Conservation (phyloP, 1,284 basidiomycete species). For the Erythrobasidium hasegawianum region DNA sequence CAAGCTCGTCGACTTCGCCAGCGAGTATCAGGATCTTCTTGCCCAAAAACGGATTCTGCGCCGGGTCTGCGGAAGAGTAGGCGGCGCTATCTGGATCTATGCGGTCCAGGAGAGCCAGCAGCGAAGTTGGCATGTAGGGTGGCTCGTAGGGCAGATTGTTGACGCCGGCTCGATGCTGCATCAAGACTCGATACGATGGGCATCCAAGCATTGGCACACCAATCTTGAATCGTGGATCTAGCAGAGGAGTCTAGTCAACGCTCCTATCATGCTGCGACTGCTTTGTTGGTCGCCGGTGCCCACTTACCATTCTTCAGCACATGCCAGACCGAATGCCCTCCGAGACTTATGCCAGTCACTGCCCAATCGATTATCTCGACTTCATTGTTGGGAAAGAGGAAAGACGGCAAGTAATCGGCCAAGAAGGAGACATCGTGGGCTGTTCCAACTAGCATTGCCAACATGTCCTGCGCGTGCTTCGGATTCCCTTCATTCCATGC, state of each 20-base stretch:
- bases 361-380: slow-evolving; percentile 65
- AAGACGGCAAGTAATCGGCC: slow-evolving; percentile 72
- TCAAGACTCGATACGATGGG: slow-evolving; percentile 65
- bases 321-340: slow-evolving; percentile 74
- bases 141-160: slow-evolving; percentile 51
- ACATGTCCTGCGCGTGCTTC: slow-evolving; percentile 32
- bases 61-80: slow-evolving; percentile 40
- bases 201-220: slow-evolving; percentile 72
- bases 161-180: slow-evolving; percentile 58
- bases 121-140: slow-evolving; percentile 60
- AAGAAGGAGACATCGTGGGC: slow-evolving; percentile 71
- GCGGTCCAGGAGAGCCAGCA: slow-evolving; percentile 55
- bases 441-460: slow-evolving; percentile 49
- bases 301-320: slow-evolving; percentile 59
- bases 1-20: slow-evolving; percentile 51
- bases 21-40: slow-evolving; percentile 68
- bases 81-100: slow-evolving; percentile 51
- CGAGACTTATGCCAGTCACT: slow-evolving; percentile 65
- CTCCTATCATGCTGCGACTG: no score
- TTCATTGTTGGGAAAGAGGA: slow-evolving; percentile 70
- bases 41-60: slow-evolving; percentile 59
- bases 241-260: background rate
- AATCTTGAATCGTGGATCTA: slow-evolving; percentile 65
- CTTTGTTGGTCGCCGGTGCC: slow-evolving; percentile 8
- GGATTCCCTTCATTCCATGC: slow-evolving; percentile 32